Base-by-base conservation (phyloP, 108 stramenopile species). In the Epithemia pelagica region DNA sequence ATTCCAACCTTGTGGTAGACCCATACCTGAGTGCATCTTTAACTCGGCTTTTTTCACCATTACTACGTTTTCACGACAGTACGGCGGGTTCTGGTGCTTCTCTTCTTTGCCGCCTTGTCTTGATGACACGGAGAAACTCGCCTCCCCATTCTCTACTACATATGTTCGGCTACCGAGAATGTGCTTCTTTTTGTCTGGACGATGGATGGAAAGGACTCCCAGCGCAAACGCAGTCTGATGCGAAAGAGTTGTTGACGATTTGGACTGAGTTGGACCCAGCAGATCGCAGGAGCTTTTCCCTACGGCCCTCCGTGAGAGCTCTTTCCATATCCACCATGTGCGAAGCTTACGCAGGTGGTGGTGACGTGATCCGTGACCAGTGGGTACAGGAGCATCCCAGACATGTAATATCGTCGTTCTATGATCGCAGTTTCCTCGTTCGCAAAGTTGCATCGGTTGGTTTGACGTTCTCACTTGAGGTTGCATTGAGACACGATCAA, bases 91-190 rank as follows among this genome's bases (percentile, higher is more conserved):
- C 37, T 15, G 37, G 37, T 10, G 37, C 37, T 46, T 5, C 37
- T 5, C 26, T 58, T 8, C 22, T 58, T 21, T 58, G 56, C 56
- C 26, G 22, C 18, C 25, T 58, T 58, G 26, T 58, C 26, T 23
- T 27, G 8, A 27, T 27, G 26, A n/a, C 21, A 18, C 28, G 61
- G 26, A 26, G 24, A 27, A 32, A 31, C 15, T 8, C 31, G 61
- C 27, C 61, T n/a, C 61, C 61, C 8, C 24, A 61, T 28, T 61
- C 61, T 15, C 31, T 3, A 7, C 26, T 61, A 8, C 31, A 31
- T 61, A 10, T 32, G 28, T 61, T 30, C 21, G 61, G 61, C 7
- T 61, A 61, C 31, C 24, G 7, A 26, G 61, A 21, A 18, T 61
- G 61, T 21, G 61, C 61, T 58, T 3, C 3, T 58, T 26, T 58